These are phyloP conservation scores for Aspergillus wentii DNA, from an alignment of 495 filamentous ascomycete species.

Conservation along the genomic window DNA sequence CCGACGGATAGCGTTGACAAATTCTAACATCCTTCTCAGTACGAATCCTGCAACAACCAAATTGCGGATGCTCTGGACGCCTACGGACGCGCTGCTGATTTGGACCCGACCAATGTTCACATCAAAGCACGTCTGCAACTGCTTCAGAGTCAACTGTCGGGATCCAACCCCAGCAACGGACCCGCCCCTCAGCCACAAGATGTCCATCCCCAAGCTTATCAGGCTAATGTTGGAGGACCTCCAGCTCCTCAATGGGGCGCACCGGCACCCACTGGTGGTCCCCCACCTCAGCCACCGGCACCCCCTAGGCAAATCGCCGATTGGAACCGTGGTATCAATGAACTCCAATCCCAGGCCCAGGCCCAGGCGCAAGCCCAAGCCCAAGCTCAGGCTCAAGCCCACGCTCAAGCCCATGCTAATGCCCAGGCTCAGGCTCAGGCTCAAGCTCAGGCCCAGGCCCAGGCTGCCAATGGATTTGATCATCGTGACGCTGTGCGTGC, in stretches of 20 bases:
- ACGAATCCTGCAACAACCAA: slow-evolving; percentile 99
- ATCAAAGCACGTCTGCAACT: slow-evolving; percentile 94
- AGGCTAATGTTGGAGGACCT: slow-evolving; percentile 63
- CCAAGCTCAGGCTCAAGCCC: slow-evolving; percentile 49
- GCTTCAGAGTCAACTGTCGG: slow-evolving; percentile 70
- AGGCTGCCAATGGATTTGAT: slow-evolving; percentile 70
- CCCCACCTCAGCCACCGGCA: slow-evolving; percentile 59
- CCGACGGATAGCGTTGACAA: slow-evolving; percentile 3
- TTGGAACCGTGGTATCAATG: slow-evolving; percentile 74
- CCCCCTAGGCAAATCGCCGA: slow-evolving; percentile 54
- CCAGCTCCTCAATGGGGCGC: slow-evolving; percentile 85
- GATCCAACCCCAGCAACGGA: slow-evolving; percentile 59
- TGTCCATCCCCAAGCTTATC: slow-evolving; percentile 82
- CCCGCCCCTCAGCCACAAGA: slow-evolving; percentile 76
- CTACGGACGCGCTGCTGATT: slow-evolving; percentile 88
- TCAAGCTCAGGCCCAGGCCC: slow-evolving; percentile 59
- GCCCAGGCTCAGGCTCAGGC: slow-evolving; percentile 15
- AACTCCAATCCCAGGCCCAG: slow-evolving; percentile 65
- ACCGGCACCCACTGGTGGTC: slow-evolving; percentile 57
- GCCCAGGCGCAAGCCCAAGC: slow-evolving; percentile 52
- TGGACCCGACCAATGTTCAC: slow-evolving; percentile 89
- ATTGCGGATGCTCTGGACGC: slow-evolving; percentile 94
- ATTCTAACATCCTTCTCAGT: slow-evolving; percentile 36
- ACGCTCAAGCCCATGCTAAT: background rate
- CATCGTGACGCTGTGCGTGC: slow-evolving; percentile 64